These are phyloP conservation scores for Tolypocladium paradoxum DNA, from an alignment of 2,329 filamentous ascomycete species.

Conservation along the genomic window DNA sequence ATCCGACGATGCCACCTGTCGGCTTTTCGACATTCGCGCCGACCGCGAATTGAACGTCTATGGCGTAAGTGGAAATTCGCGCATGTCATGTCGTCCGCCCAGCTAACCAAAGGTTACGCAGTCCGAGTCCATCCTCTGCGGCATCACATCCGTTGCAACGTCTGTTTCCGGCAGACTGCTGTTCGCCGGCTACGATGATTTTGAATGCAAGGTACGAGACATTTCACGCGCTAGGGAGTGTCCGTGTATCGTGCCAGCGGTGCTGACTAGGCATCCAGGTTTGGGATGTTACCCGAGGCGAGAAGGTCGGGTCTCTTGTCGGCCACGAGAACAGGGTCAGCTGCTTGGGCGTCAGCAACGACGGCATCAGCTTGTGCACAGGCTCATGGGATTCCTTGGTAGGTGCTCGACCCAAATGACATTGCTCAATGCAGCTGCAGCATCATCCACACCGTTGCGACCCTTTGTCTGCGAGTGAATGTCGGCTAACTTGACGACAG, in stretches of 20 bases:
- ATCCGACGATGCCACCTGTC: constrained; percentile 94
- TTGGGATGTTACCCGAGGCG: constrained; percentile 93
- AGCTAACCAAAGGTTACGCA: constrained; percentile 26
- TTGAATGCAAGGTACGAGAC: constrained; percentile 88
- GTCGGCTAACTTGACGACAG: constrained; percentile 28
- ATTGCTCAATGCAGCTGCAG: neutral
- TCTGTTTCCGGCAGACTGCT: constrained; percentile 91
- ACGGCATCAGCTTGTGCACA: constrained; percentile 97
- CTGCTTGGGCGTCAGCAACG: constrained; percentile 96
- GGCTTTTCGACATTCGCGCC: constrained; percentile 93
- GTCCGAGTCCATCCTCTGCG: constrained; percentile 95
- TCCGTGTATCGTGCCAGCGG: neutral
- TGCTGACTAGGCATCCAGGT: constrained; percentile 48
- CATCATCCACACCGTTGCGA: neutral
- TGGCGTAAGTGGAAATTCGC: constrained; percentile 38
- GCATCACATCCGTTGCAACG: constrained; percentile 95
- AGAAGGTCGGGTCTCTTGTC: constrained; percentile 92
- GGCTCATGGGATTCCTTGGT: constrained; percentile 99
- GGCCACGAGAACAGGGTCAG: constrained; percentile 98
- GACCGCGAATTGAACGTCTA: constrained; percentile 69
- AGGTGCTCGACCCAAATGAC: constrained; percentile 30
- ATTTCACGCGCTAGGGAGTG: neutral
- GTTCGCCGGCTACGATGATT: constrained; percentile 97
- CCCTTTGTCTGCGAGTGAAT: neutral
- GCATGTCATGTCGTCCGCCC: neutral